Evolutionary conservation across 805 yeast genomes (phyloP), one percentile per base, ranked within the genome.

Genomic region (Ogataea philodendri): DNA sequence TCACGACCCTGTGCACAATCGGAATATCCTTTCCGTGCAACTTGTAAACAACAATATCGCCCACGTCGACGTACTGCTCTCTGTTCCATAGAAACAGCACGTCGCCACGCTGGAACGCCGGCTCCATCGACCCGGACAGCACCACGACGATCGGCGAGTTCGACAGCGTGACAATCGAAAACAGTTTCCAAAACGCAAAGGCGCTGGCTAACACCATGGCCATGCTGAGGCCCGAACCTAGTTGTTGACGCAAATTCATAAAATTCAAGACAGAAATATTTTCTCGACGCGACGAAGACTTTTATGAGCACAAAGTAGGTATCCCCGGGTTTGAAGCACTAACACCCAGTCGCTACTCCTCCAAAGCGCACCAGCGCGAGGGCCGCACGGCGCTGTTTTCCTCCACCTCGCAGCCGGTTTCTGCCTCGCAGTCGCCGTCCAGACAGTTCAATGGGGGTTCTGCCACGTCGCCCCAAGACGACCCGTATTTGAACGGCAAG

Each of bases 51-150:
- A 93, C 97, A 15, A 93, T 71, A 52, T 93, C 98, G 15, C 98
- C 98, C 1, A 89, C 93, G 29, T 75, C 66, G 14, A 80, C 77
- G 19, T 61, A 58, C 14, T 63, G 54, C 37, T 82, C 78, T 48
- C 97, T 71, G 62, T 93, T 93, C 95, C 96, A 89, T 38, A 93
- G 67, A 52, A 93, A 81, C 43, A 93, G 65, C 11, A 93, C 81
- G 58, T 93, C 98, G 32, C 98, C 98, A 63, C 98, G 76, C 63
- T 93, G 97, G 72, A 93, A 93, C 2, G 98, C 98, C 2, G 98
- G 98, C 60, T 93, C 98, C 98, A 93, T 93, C 2, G 97, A 90
- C 5, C 98, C 98, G 1, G 97, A 88, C 31, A 93, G 74, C 7
- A 93, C 98, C 18, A 93, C 98, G 14, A 93, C 98, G 15, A 93